Base-by-base conservation (phyloP, 306 rosid genomes). In the Rosa persica region DNA sequence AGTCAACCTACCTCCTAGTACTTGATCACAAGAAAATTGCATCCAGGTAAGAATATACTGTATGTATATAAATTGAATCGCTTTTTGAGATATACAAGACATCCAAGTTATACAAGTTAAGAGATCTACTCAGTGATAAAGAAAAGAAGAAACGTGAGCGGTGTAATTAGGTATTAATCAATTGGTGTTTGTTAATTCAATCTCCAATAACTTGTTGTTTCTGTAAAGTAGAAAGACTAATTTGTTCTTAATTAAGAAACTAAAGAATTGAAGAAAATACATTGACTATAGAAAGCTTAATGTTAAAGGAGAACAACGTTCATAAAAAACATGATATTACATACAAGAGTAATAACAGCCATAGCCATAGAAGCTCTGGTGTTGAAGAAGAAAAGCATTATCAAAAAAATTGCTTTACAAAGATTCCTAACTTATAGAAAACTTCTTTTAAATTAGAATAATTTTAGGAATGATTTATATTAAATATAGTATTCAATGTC, bases 11-110 rank as follows among this genome's bases (percentile, higher is more conserved):
- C 79, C 96, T 90, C 83, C 85, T 90, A 2, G 92, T 88, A 38
- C 89, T 88, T 72, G 90, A 92, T 75, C 97, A 88, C 83, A 89
- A 79, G 84, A 88, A 89, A 85, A 94, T 94, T 58, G 98, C 94
- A 68, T 40, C 77, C 34, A 91, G 97, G 98, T 91, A 79, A 64
- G 38, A 25, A 12, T 58, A 11, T 49, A 1, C 55, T 13, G n/a
- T 5, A 16, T 58, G 5, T 7, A 57, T 57, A 12, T 8, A 7
- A 19, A 20, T 7, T n/a, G 60, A 52, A 19, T 52, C 20, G 60
- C 10, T 19, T 52, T 20, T 19, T 3, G 8, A 17, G 11, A 52
- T 3, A 51, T 5, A 19, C 60, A 7, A 19, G 23, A 52, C 2
- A 19, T 19, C 7, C 20, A 52, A 52, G 58, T 19, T 6, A 52